Evolutionary conservation across 164 flowering plant species (phyloP), one percentile per base, ranked within the genome.

Genomic region (Magnolia sinica): DNA sequence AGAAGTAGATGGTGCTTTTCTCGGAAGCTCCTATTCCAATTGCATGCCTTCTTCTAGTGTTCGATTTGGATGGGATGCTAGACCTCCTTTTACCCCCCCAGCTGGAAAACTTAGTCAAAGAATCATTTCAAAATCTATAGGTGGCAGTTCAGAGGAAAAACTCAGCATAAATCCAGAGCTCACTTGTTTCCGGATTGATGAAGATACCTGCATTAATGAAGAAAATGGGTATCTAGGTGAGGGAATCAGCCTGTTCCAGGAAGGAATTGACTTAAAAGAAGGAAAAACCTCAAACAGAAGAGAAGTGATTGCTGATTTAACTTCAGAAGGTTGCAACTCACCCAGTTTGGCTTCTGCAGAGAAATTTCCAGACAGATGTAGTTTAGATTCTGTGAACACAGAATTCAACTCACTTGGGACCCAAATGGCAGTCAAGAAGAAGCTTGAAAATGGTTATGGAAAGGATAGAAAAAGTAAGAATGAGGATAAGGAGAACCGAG

Each of bases 131-230:
- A 37, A 37, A 37, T 37, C 45, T 37, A 37, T 5, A 37, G 45
- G 45, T 4, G 45, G 45, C 45, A 37, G 91, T 83, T 88, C 92
- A 72, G 89, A 70, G 84, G 88, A 83, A 80, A 77, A 78, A 37
- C 70, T 72, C 10, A 87, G 87, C 73, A 77, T 77, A 74, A 91
- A 86, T 77, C 87, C 90, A 64, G 96, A 92, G 74, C 89, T 89
- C 70, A 85, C 83, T 51, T 89, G 92, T 81, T 91, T 87, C 70
- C 85, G 88, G 23, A 91, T 89, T 77, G 87, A 86, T 76, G 95
- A 91, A 82, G 91, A 87, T 84, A 87, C 91, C 10, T 76, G 86
- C 79, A 37, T 37, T 37, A 4, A 37, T 37, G 45, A 37, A 37
- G 45, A 37, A 37, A 37, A 37, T 37, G 45, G 45, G 45, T 37